phyloP scores from a whole-genome alignment of 2,329 filamentous ascomycete genomes.

The Penicillium sp. region DNA sequence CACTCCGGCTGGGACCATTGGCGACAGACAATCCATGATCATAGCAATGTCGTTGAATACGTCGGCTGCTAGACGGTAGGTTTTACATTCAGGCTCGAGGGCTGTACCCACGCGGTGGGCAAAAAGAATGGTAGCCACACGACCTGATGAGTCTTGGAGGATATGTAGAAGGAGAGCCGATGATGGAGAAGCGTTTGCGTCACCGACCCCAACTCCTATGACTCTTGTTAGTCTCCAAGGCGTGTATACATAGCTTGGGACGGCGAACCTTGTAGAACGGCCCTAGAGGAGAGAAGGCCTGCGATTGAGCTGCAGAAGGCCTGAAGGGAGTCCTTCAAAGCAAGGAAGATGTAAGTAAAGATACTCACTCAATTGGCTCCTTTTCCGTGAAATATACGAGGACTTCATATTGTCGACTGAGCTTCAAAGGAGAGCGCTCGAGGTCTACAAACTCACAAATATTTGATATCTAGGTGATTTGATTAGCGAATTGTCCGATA shows the following conservation, averaged over 20 bases:
- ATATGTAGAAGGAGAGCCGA: constrained; percentile 79
- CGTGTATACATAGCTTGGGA: background rate
- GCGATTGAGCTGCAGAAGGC: constrained; percentile 45
- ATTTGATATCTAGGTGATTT: constrained; percentile 59
- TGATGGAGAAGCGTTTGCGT: constrained; percentile 74
- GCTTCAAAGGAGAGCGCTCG: background rate
- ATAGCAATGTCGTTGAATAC: constrained; percentile 85
- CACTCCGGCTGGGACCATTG: constrained; percentile 61
- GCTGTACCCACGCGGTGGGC: constrained; percentile 77
- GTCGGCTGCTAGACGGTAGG: constrained; percentile 81
- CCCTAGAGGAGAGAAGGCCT: constrained; percentile 70
- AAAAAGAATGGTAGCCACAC: constrained; percentile 81
- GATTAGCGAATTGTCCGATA: constrained; percentile 11
- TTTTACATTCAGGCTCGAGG: constrained; percentile 87
- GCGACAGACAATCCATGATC: constrained; percentile 79
- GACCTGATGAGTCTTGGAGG: constrained; percentile 75
- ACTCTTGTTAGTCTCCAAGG: background rate
- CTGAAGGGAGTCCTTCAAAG: constrained; percentile 38
- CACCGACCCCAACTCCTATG: constrained; percentile 74
- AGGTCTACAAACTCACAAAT: constrained; percentile 51
- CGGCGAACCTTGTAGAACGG: constrained; percentile 67
- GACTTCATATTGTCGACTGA: background rate
- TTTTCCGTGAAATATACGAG: background rate
- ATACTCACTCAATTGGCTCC: background rate
- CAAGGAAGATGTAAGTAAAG: background rate